A percentile compares a stretch with the other conserved stretches of the same genome.
Conservation (phyloP, 2,329 filamentous ascomycete genomes). For the Pseudodiploospora longispora region DNA sequence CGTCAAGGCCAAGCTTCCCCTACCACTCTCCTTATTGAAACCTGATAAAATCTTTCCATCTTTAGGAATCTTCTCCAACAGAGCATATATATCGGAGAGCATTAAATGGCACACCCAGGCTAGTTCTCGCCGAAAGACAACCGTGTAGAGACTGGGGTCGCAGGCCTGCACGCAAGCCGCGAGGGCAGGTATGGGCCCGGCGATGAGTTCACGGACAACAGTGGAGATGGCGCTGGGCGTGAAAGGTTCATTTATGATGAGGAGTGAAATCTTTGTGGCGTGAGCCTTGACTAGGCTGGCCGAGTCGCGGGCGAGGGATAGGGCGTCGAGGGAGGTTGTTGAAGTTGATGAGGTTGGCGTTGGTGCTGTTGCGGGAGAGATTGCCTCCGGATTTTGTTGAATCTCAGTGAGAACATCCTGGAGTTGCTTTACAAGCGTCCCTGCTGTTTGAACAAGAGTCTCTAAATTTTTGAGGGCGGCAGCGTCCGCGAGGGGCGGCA, state of each 20-base stretch:
- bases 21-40: conserved; percentile 23
- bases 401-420: conserved; percentile 34
- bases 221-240: conserved; percentile 66
- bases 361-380: conserved; percentile 10
- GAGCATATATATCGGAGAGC: conserved; percentile 51
- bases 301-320: conserved; percentile 64
- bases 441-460: conserved; percentile 27
- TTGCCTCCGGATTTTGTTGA: conserved; percentile 19
- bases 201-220: conserved; percentile 64
- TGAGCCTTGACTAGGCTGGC: conserved; percentile 71
- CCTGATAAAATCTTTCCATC: conserved; percentile 45
- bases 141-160: conserved; percentile 52
- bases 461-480: conserved; percentile 30
- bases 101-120: conserved; percentile 50
- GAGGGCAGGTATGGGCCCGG: conserved; percentile 65
- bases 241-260: conserved; percentile 81
- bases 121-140: conserved; percentile 55
- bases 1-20: conserved; percentile 55
- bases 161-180: conserved; percentile 63
- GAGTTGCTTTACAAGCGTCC: conserved; percentile 32
- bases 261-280: conserved; percentile 76
- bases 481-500: conserved; percentile 16
- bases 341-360: conserved; percentile 8
- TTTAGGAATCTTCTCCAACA: conserved; percentile 52
- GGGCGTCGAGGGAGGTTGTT: conserved; percentile 40